Base-by-base conservation (phyloP, 2,329 filamentous ascomycete species). In the Trichoderma atrobrunneum region DNA sequence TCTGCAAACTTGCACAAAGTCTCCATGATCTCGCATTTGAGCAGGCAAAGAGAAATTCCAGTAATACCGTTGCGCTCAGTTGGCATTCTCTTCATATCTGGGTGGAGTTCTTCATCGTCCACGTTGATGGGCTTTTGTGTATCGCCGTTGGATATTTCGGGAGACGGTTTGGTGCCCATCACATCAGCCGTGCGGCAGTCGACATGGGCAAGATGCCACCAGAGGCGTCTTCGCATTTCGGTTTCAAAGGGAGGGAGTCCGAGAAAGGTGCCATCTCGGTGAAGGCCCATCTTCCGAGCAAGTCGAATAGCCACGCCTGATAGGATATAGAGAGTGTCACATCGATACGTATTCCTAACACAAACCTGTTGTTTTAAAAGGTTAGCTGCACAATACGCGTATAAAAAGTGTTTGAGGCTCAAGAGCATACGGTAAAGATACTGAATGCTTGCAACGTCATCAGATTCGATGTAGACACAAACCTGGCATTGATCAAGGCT, bases 181-280 rank as follows among this genome's bases (percentile, higher is more conserved):
- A 87, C 81, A 70, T 89, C 79, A 48, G 87, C 88, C 67, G 86
- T 86, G 73, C 87, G 86, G 56, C 85, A 83, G 73, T 91, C 89
- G 65, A 88, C 82, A 67, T 90, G 81, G 60, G 89, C 83, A 28
- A 91, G 85, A 76, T 89, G 86, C 89, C 89, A 91, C 90, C 90
- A 92, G 18, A 92, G 82, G 3, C 90, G 84, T 51, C 90, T 83
- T n/a, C 90, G 85, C 84, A 92, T 91, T 77, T 92, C 89, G 1
- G 87, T 87, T 75, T 92, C 89, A 75, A 91, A 91, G 0, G 89
- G 88, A 0, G 65, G 6, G 1, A 69, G 56, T 10, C 65, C 65
- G 10, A 69, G 65, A 11, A 48, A 69, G 0, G 65, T 69, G 18
- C 65, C 65, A 5, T 69, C 65, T 21, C 65, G 65, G 7, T 69